These are phyloP conservation scores for Hymenoscyphus fraxineus DNA, from an alignment of 2,329 filamentous ascomycete species.

Conservation along the genomic window DNA sequence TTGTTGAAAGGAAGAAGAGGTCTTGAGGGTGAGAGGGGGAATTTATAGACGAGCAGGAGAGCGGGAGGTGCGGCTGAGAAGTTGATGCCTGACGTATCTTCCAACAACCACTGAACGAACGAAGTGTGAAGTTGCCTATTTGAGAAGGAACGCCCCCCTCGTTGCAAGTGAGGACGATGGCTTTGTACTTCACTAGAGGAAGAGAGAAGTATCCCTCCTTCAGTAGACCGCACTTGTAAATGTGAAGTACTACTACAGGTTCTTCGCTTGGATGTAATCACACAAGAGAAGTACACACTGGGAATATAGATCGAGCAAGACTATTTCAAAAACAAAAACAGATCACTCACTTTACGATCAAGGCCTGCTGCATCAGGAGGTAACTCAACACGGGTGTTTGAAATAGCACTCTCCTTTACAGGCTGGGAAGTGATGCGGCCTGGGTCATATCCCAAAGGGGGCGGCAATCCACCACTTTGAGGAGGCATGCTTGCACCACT, in stretches of 20 bases:
- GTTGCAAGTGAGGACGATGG: not conserved
- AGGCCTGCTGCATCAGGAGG: not conserved
- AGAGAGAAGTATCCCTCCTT: not conserved
- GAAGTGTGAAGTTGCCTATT: not conserved
- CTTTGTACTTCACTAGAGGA: not conserved
- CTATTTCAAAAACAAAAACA: not conserved
- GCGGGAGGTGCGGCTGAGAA: not conserved
- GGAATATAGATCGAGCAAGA: not conserved
- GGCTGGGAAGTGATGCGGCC: not conserved
- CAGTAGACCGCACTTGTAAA: not conserved
- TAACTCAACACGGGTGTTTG: not conserved
- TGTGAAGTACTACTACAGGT: not conserved
- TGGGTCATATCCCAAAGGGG: not conserved
- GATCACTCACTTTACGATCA: not conserved
- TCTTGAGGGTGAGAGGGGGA: not conserved
- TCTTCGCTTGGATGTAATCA: not conserved
- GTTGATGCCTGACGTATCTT: not conserved
- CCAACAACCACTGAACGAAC: not conserved
- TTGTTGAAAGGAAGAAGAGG: not conserved
- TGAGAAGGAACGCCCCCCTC: not conserved
- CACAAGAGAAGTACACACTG: not conserved
- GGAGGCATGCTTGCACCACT: not conserved
- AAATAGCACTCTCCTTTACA: not conserved
- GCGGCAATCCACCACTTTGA: not conserved
- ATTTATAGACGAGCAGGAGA: not conserved